Conservation (phyloP, 106 monocot genomes). For the Apostasia shenzhenica region DNA sequence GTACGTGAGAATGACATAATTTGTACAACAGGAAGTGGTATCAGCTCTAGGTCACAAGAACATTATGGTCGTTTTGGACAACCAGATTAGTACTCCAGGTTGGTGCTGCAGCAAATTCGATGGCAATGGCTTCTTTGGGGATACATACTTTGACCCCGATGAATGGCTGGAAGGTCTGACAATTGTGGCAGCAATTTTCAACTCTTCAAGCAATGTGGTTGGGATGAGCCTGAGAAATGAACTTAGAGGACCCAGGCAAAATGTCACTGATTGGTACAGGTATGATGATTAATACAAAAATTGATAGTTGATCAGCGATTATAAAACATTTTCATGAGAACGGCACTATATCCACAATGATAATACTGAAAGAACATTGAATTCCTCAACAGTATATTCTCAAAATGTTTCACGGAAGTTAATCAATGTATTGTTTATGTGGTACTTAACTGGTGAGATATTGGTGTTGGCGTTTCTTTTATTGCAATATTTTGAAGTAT, state of each 20-base stretch:
- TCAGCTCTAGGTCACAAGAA: slow-evolving; percentile 26
- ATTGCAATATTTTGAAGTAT: not conserved
- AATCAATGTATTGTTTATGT: no score
- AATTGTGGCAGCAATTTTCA: slow-evolving; percentile 54
- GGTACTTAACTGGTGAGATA: no score
- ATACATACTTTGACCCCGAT: slow-evolving; percentile 58
- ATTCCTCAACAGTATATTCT: no score
- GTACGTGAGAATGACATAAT: not conserved
- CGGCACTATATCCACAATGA: no score
- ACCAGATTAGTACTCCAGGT: slow-evolving; percentile 64
- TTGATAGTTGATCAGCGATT: no score
- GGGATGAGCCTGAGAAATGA: slow-evolving; percentile 87
- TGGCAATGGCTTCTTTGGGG: slow-evolving; percentile 88
- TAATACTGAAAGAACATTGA: no score
- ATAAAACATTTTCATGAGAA: no score
- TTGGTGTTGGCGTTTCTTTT: not conserved
- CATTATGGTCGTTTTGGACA: slow-evolving; percentile 79
- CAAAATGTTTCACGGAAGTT: no score
- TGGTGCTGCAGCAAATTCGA: slow-evolving; percentile 82
- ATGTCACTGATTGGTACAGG: slow-evolving; percentile 63
- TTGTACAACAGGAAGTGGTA: slow-evolving; percentile 39
- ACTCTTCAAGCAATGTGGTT: slow-evolving; percentile 42
- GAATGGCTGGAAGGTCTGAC: slow-evolving; percentile 57
- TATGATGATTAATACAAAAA: slow-evolving; percentile 1
- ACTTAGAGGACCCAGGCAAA: slow-evolving; percentile 64